Percentiles rank a stretch among this genome's conserved stretches.
Conservation (phyloP, 1,284 basidiomycete genomes). For the Tylopilus sp. region DNA sequence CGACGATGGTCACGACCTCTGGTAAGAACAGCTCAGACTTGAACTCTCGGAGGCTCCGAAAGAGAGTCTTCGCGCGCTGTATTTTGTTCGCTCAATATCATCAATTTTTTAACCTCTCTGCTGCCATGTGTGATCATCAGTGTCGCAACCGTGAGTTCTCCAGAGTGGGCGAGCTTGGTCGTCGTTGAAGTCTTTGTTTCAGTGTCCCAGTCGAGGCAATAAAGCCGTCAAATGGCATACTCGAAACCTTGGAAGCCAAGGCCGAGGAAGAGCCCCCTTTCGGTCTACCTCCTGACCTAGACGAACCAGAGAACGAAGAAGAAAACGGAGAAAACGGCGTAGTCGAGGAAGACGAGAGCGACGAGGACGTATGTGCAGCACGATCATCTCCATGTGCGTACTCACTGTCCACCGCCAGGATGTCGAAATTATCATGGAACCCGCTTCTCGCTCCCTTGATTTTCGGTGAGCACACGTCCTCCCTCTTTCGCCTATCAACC, state of each 20-base stretch:
- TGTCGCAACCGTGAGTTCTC: constrained; percentile 54
- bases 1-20: constrained; percentile 37
- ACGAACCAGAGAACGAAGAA: constrained; percentile 32
- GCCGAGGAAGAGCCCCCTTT: constrained; percentile 37
- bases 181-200: constrained; percentile 26
- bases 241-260: constrained; percentile 46
- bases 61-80: constrained; percentile 26
- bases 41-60: constrained; percentile 21
- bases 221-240: constrained; percentile 43
- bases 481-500: background rate
- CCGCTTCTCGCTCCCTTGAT: constrained; percentile 63
- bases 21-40: constrained; percentile 41
- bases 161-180: constrained; percentile 13
- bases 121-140: constrained; percentile 41
- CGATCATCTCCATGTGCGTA: background rate
- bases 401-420: constrained; percentile 43
- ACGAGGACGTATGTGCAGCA: constrained; percentile 39
- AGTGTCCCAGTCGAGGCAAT: constrained; percentile 48
- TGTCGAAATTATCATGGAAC: constrained; percentile 79
- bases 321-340: constrained; percentile 32
- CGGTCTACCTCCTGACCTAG: constrained; percentile 23
- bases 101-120: constrained; percentile 36
- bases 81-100: constrained; percentile 39
- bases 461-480: constrained; percentile 50
- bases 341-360: constrained; percentile 39